Evolutionary conservation across 306 rosid species (phyloP), one percentile per base, ranked within the genome.

Genomic region (Cucurbita pepo): DNA sequence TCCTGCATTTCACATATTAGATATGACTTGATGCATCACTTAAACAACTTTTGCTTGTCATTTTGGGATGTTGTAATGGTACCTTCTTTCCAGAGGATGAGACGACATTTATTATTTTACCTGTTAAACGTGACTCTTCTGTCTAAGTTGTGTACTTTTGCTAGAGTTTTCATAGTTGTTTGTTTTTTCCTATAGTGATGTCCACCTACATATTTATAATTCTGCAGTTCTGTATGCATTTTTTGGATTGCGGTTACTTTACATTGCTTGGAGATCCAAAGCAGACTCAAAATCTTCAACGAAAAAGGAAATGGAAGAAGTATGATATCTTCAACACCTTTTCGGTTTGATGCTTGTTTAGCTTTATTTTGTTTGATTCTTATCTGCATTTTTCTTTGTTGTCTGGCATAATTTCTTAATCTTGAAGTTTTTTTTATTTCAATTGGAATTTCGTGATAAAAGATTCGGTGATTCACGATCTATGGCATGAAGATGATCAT

Each of bases 261-360:
- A 94, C 82, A 91, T 94, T 82, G 99, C 99, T 41, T 94, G 99
- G 97, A 94, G 92, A 83, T 91, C 97, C 69, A 94, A 90, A 83
- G 86, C 97, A 67, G 99, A 94, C 73, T 69, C 99, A 69, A 94
- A 91, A 88, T 55, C 90, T 56, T 94, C 99, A 53, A 95, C 89
- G 86, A 94, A 94, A 85, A 94, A 94, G 74, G 99, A 94, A 88
- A 91, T 94, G 80, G 99, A 94, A 85, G 99, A 94, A 81, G 99
- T 94, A 81, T 52, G 91, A 65, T 38, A 76, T 45, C 57, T 18
- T 66, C 45, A 16, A 22, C 16, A 21, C 10, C 50, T 76, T 62
- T 56, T 60, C 65, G 12, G 72, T 67, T 75, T 60, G 75, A 30
- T 52, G 30, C 63, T 44, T 65, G 71, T 47, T 14, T 22, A 43